A percentile compares a stretch with the other conserved stretches of the same genome.
Conservation (phyloP, 73 alveolate species). For the Loxodes magnus region DNA sequence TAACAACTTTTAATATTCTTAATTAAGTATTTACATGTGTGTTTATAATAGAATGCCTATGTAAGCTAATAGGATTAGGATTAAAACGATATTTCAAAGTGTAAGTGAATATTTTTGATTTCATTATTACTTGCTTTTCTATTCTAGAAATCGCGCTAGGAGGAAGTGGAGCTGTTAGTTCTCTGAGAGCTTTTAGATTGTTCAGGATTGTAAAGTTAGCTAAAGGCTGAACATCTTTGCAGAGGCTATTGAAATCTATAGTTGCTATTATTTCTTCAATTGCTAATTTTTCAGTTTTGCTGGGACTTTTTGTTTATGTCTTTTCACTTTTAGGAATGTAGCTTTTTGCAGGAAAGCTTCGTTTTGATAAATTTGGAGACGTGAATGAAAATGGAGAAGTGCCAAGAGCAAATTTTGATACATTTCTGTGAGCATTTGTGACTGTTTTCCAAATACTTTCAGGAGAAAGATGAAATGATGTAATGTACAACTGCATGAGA, state of each 20-base stretch:
- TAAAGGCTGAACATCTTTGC: slow-evolving; percentile 59
- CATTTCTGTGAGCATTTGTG: slow-evolving; percentile 37
- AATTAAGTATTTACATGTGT: slow-evolving; percentile 9
- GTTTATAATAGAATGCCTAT: slow-evolving; percentile 37
- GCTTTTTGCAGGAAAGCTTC: slow-evolving; percentile 69
- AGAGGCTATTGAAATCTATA: slow-evolving; percentile 49
- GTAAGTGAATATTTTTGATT: slow-evolving; percentile 51
- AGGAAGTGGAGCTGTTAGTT: slow-evolving; percentile 48
- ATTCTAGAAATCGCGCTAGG: too few relatives aligned
- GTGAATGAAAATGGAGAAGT: too few relatives aligned
- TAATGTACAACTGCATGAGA: slow-evolving; percentile 25
- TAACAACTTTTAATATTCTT: slow-evolving; percentile 3
- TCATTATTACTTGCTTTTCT: too few relatives aligned
- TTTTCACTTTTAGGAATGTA: slow-evolving; percentile 91
- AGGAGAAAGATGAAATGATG: slow-evolving; percentile 44
- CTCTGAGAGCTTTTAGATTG: slow-evolving; percentile 78
- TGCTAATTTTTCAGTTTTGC: slow-evolving; percentile 49
- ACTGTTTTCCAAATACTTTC: slow-evolving; percentile 34
- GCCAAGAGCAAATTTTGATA: slow-evolving; percentile 46
- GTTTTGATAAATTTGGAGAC: too few relatives aligned
- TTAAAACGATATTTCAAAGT: slow-evolving; percentile 35
- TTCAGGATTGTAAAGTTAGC: slow-evolving; percentile 82
- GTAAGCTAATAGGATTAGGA: slow-evolving; percentile 47
- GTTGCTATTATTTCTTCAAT: slow-evolving; percentile 13
- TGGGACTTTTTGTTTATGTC: slow-evolving; percentile 78